phyloP scores from a whole-genome alignment of 2,329 filamentous ascomycete genomes.

The Geosmithia morbida region DNA sequence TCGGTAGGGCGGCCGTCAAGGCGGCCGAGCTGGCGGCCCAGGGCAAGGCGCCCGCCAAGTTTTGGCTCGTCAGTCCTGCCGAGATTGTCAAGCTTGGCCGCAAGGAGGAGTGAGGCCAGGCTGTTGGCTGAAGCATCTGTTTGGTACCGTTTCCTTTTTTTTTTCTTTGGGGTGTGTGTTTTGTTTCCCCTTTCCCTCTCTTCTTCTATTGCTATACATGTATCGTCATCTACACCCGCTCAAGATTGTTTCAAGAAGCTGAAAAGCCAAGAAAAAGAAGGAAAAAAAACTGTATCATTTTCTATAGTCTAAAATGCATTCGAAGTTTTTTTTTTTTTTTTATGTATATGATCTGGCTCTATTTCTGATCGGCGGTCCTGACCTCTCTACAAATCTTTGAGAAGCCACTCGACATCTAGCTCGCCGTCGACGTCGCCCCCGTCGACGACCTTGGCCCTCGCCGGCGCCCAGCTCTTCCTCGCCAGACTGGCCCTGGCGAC shows the following conservation, averaged over 20 bases:
- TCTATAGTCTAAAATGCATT: no score
- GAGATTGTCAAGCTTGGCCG: conserved; percentile 53
- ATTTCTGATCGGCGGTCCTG: not conserved
- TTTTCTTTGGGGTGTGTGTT: no score
- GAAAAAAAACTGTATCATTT: no score
- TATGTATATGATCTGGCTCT: not conserved
- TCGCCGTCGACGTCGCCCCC: conserved; percentile 11
- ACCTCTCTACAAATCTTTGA: conserved; percentile 9
- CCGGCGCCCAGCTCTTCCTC: conserved; percentile 44
- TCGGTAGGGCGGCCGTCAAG: conserved; percentile 51
- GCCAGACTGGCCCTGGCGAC: conserved; percentile 63
- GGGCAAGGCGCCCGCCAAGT: conserved; percentile 44
- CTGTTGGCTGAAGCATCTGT: no score
- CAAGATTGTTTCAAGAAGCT: no score
- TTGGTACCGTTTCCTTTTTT: no score
- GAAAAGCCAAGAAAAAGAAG: no score
- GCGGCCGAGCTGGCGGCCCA: conserved; percentile 43
- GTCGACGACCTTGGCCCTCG: conserved; percentile 15
- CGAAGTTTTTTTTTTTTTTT: not conserved
- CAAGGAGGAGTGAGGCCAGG: not conserved
- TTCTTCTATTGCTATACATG: no score
- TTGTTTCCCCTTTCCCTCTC: no score
- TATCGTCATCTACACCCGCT: no score
- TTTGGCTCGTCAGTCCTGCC: conserved; percentile 41
- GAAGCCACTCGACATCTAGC: conserved; percentile 24